Percentiles rank a stretch among this genome's conserved stretches.
Conservation (phyloP, 495 filamentous ascomycete genomes). For the Podospora anserina region DNA sequence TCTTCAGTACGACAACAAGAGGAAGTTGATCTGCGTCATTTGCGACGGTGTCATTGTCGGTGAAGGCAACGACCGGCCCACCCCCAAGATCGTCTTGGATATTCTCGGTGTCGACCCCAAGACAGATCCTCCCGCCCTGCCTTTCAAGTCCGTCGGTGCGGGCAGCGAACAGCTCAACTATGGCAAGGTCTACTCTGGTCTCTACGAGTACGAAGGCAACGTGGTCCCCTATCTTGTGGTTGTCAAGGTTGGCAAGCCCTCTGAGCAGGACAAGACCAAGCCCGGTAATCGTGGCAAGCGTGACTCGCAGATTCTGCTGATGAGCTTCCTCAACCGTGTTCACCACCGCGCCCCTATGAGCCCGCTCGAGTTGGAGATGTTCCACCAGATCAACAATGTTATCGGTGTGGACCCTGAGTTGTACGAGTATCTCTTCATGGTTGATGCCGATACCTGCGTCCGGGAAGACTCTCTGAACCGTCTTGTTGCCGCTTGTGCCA, state of each 20-base stretch:
- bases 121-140: conserved; percentile 87
- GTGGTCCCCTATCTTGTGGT: conserved; percentile 95
- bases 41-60: conserved; percentile 97
- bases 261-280: conserved; percentile 85
- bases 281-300: conserved; percentile 98
- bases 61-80: conserved; percentile 92
- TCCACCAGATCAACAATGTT: conserved; percentile 98
- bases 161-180: conserved; percentile 95
- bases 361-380: conserved; percentile 94
- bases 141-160: conserved; percentile 85
- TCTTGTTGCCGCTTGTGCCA: conserved; percentile 86
- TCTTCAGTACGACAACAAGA: conserved; percentile 94
- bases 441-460: conserved; percentile 96
- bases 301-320: conserved; percentile 82
- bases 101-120: conserved; percentile 97
- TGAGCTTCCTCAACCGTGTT: conserved; percentile 94
- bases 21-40: conserved; percentile 88
- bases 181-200: conserved; percentile 95
- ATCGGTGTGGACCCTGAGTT: conserved; percentile 97
- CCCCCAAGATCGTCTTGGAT: conserved; percentile 94
- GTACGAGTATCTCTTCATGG: conserved; percentile 96
- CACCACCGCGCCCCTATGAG: conserved; percentile 92
- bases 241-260: conserved; percentile 96
- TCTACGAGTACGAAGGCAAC: conserved; percentile 96
- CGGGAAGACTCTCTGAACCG: conserved; percentile 88